phyloP scores from a whole-genome alignment of 257 asterid species.

The Ajuga chamaepitys region DNA sequence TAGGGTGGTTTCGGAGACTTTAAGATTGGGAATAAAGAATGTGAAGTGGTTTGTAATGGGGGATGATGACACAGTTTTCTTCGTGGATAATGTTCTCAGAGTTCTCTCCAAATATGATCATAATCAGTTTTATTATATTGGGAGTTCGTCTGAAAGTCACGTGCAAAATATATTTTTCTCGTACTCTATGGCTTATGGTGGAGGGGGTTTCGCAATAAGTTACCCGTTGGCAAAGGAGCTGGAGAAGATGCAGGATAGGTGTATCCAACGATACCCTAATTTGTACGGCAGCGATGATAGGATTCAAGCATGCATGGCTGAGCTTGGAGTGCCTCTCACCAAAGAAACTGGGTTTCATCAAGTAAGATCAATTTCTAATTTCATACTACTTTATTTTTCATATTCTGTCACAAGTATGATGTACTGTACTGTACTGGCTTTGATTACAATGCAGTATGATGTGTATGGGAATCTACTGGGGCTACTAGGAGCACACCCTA shows the following conservation, averaged over 20 bases:
- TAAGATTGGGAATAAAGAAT: conserved; percentile 47
- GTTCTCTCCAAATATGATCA: conserved; percentile 68
- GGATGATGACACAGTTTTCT: conserved; percentile 80
- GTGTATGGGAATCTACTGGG: conserved; percentile 87
- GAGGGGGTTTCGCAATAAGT: conserved; percentile 88
- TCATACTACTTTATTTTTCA: background rate
- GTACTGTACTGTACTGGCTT: no score
- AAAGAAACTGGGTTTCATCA: conserved; percentile 79
- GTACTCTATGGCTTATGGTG: conserved; percentile 78
- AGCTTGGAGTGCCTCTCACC: conserved; percentile 83
- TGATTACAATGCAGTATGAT: conserved; percentile 62
- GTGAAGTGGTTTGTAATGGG: conserved; percentile 94
- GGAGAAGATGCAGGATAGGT: conserved; percentile 74
- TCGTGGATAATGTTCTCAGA: conserved; percentile 58
- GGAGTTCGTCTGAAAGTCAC: conserved; percentile 73
- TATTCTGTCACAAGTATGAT: no score
- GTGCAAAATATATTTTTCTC: conserved; percentile 75
- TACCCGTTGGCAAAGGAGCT: conserved; percentile 71
- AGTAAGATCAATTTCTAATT: conserved; percentile 31
- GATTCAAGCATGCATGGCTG: conserved; percentile 87
- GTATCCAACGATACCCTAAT: conserved; percentile 67
- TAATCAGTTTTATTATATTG: conserved; percentile 59
- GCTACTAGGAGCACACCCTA: conserved; percentile 81
- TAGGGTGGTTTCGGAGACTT: conserved; percentile 67
- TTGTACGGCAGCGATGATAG: conserved; percentile 79